A percentile compares a stretch with the other conserved stretches of the same genome.
phyloP scores from a whole-genome alignment of 108 stramenopile genomes.

The Cyclostephanos tholiformis region DNA sequence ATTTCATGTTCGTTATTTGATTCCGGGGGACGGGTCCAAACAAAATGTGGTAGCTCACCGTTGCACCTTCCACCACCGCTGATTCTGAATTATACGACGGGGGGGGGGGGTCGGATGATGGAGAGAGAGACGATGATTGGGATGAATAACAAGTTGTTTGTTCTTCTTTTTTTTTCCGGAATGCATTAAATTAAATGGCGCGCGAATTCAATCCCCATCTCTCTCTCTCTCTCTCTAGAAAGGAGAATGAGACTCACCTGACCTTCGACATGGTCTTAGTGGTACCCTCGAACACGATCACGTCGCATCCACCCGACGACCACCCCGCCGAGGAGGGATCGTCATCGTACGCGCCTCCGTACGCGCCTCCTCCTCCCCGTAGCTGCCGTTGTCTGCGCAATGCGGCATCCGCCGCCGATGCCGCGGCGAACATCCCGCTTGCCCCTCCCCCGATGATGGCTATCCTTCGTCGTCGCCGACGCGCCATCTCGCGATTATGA shows the following conservation, averaged over 20 bases:
- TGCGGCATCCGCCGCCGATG: constrained; percentile 52
- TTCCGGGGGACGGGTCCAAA: background rate
- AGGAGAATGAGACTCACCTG: constrained; percentile 14
- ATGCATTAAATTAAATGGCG: too few species aligned
- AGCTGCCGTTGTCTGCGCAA: background rate
- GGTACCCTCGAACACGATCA: constrained; percentile 87
- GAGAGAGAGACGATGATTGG: too few species aligned
- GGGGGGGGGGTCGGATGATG: too few species aligned
- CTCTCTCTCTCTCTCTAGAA: too few species aligned
- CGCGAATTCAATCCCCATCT: too few species aligned
- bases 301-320: constrained; percentile 30
- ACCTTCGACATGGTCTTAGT: constrained; percentile 84
- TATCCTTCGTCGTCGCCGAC: constrained; percentile 34
- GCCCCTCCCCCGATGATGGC: constrained; percentile 67
- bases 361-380: background rate
- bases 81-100: constrained; percentile 45
- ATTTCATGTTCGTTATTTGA: too few species aligned
- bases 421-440: constrained; percentile 61
- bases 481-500: background rate
- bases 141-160: too few species aligned
- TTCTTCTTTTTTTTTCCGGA: too few species aligned
- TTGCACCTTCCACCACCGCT: constrained; percentile 94
- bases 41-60: too few species aligned
- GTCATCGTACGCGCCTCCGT: background rate
- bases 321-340: background rate